Conservation (phyloP, 306 rosid species). For the Pyrus bretschneideri region DNA sequence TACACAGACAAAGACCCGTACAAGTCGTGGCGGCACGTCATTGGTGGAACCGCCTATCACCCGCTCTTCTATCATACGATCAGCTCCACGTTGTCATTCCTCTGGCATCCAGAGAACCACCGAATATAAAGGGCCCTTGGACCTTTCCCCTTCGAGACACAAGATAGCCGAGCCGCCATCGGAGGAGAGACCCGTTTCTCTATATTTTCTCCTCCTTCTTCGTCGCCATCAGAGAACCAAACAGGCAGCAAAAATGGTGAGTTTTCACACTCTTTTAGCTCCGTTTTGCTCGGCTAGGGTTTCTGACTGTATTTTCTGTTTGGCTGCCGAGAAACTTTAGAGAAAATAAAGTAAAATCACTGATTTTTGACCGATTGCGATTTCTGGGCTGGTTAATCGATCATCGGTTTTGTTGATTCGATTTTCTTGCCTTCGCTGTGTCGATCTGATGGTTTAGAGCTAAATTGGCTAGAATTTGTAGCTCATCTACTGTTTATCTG, state of each 20-base stretch:
- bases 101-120: background rate
- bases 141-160: background rate
- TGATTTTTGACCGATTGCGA: background rate
- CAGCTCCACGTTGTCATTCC: conserved; percentile 1
- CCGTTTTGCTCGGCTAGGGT: background rate
- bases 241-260: conserved; percentile 15
- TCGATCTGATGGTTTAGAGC: background rate
- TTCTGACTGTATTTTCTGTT: background rate
- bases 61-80: background rate
- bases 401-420: background rate
- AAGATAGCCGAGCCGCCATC: conserved; percentile 1
- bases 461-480: background rate
- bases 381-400: background rate
- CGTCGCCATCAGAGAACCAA: background rate
- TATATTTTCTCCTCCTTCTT: conserved; percentile 9
- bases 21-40: conserved; percentile 9
- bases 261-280: background rate
- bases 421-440: background rate
- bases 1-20: background rate
- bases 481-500: background rate
- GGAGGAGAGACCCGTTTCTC: conserved; percentile 10
- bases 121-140: background rate
- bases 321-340: background rate
- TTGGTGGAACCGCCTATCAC: background rate
- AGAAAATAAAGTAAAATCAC: background rate